Evolutionary conservation across 257 asterid species (phyloP).

Genomic region (Fraxinus americana): DNA sequence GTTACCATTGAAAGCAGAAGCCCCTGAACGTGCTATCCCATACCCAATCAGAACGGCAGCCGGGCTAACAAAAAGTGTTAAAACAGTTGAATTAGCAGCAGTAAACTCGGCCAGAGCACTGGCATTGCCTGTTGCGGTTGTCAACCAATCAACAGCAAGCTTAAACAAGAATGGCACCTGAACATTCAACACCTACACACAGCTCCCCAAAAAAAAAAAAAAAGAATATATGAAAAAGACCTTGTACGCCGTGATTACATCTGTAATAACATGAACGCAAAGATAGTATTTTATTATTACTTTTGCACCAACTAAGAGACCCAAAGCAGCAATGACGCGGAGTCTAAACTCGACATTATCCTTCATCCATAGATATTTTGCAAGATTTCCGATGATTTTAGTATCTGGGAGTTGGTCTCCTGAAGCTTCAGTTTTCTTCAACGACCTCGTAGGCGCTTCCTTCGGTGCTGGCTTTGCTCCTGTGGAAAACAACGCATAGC

Average conservation of each 20-base stretch:
- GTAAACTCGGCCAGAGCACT: conserved; percentile 73
- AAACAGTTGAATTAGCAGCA: conserved; percentile 71
- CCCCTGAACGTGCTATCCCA: conserved; percentile 90
- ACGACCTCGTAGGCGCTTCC: conserved; percentile 34
- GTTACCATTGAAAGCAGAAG: conserved; percentile 93
- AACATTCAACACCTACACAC: conserved; percentile 83
- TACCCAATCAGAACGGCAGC: conserved; percentile 90
- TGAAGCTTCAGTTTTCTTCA: conserved; percentile 36
- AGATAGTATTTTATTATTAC: conserved; percentile 27
- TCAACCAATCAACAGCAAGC: conserved; percentile 93
- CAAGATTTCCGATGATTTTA: conserved; percentile 65
- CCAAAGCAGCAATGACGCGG: conserved; percentile 82
- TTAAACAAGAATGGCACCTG: conserved; percentile 98
- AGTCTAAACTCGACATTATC: conserved; percentile 77
- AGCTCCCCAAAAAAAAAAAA: conserved; percentile 21
- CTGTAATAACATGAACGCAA: neutral
- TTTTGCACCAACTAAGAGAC: conserved; percentile 87
- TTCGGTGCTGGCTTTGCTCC: conserved; percentile 37
- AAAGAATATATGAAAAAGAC: conserved; percentile 4
- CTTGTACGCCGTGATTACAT: neutral
- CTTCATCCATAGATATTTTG: conserved; percentile 86
- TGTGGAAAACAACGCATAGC: conserved; percentile 68
- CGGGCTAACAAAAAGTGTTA: conserved; percentile 86
- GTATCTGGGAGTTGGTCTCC: conserved; percentile 53
- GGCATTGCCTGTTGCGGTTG: conserved; percentile 75